These are phyloP conservation scores for Didymella sp. DNA, from an alignment of 2,329 filamentous ascomycete genomes.

Conservation along the genomic window DNA sequence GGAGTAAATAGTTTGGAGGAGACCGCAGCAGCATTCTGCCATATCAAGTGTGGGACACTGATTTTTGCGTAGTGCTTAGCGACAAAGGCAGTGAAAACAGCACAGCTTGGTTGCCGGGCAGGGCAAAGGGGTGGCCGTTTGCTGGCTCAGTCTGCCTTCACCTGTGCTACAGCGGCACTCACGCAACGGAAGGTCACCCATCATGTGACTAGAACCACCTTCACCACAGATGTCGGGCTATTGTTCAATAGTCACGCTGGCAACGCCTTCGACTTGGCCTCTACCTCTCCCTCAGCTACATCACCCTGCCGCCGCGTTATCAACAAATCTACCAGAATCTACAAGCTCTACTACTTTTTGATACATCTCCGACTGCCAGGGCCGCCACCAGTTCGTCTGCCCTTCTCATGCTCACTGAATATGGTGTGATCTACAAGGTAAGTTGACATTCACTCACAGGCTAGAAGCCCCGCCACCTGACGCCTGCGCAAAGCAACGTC, in stretches of 20 bases:
- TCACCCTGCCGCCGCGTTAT: not conserved
- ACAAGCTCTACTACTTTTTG: not conserved
- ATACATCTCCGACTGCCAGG: not conserved
- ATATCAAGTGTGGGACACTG: not conserved
- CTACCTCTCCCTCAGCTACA: not conserved
- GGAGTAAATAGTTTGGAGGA: not conserved
- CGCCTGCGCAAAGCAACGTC: not conserved
- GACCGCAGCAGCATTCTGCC: not conserved
- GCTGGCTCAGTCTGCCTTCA: conserved; percentile 17
- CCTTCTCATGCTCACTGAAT: not conserved
- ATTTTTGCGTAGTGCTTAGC: not conserved
- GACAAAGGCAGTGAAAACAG: conserved; percentile 5
- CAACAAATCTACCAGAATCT: not conserved
- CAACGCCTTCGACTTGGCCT: not conserved
- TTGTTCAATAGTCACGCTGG: not conserved
- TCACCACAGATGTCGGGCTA: conserved; percentile 20
- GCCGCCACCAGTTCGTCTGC: not conserved
- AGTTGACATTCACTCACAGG: not conserved
- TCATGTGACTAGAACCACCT: conserved; percentile 6
- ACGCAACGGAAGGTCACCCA: not conserved
- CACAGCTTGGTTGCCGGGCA: too few relatives aligned
- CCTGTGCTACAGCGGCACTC: not conserved
- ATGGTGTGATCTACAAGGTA: not conserved
- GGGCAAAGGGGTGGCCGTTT: not conserved
- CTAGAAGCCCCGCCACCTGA: not conserved